Base-by-base conservation (phyloP, 352 stramenopile species). In the Globisporangium paroecandrum region DNA sequence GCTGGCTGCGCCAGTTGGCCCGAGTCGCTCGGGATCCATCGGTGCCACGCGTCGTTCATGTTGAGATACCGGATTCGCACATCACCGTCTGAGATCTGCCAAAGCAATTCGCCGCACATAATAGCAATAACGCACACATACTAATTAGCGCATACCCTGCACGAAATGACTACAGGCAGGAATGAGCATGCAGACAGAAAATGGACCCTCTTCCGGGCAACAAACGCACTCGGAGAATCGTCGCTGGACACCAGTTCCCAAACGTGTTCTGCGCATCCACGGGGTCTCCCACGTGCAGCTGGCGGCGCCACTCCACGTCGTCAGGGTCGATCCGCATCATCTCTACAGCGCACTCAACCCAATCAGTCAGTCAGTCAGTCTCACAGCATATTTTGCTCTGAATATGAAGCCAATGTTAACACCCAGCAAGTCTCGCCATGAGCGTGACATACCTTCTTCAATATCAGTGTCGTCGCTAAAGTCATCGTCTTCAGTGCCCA, bases 231-330 rank as follows among this genome's bases (percentile, higher is more conserved):
- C 76, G 75, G 6, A 87, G 36, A 43, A 90, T 66, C 67, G 73
- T 74, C 24, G 84, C 87, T 13, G 84, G 83, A 72, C 87, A 93
- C 87, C 87, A 95, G 69, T 92, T 95, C 34, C 86, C 85, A 65
- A 95, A 95, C 4, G 81, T 66, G 57, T 95, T 95, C 64, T 91
- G 84, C 12, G 85, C 85, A 47, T 95, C 87, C 58, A 95, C 62
- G 0, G 73, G 72, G 64, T 94, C 84, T 18, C 73, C 78, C 6
- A 75, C 77, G 49, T 89, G 81, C 57, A 95, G 75, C 66, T 93
- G 83, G 3, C 68, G 75, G 20, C 87, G 82, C 87, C 87, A 95
- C 62, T 91, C 84, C 41, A 78, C 69, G 49, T 91, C 86, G 32
- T 78, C 78, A 18, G 79, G 71, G 58, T 94, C 82, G 13, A 91